Evolutionary conservation across 2,329 filamentous ascomycete genomes (phyloP).

Genomic region (Stagonosporopsis cucurbitacearum): DNA sequence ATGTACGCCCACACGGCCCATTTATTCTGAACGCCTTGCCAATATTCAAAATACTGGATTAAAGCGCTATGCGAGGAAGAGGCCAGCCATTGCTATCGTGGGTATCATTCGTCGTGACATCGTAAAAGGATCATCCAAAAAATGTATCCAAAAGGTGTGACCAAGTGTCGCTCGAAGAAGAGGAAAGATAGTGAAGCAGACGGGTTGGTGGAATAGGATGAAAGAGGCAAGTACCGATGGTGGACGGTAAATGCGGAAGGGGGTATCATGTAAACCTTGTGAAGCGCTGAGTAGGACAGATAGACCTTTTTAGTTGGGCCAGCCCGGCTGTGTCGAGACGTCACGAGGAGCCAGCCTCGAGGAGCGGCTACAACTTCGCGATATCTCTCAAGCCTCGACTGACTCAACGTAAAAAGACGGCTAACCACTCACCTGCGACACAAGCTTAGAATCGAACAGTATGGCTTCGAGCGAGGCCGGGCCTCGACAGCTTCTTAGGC

Average conservation of each 20-base stretch:
- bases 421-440: not conserved
- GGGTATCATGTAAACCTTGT: conserved; percentile 11
- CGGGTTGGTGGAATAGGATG: conserved; percentile 13
- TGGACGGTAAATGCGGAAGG: conserved; percentile 17
- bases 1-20: conserved; percentile 25
- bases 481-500: conserved; percentile 41
- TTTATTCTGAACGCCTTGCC: conserved; percentile 24
- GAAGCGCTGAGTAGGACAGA: not conserved
- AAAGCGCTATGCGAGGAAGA: conserved; percentile 32
- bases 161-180: conserved; percentile 20
- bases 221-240: conserved; percentile 19
- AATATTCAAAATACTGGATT: conserved; percentile 30
- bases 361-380: conserved; percentile 12
- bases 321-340: conserved; percentile 7
- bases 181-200: conserved; percentile 13
- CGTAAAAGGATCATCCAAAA: conserved; percentile 35
- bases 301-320: not conserved
- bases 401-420: not conserved
- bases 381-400: conserved; percentile 14
- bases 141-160: conserved; percentile 26
- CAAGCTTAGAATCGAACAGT: conserved; percentile 43
- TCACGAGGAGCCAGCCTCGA: conserved; percentile 11
- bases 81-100: conserved; percentile 41
- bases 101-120: conserved; percentile 49
- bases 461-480: conserved; percentile 40